These are phyloP conservation scores for Zygosaccharomyces bailii DNA, from an alignment of 805 yeast species.

Conservation along the genomic window DNA sequence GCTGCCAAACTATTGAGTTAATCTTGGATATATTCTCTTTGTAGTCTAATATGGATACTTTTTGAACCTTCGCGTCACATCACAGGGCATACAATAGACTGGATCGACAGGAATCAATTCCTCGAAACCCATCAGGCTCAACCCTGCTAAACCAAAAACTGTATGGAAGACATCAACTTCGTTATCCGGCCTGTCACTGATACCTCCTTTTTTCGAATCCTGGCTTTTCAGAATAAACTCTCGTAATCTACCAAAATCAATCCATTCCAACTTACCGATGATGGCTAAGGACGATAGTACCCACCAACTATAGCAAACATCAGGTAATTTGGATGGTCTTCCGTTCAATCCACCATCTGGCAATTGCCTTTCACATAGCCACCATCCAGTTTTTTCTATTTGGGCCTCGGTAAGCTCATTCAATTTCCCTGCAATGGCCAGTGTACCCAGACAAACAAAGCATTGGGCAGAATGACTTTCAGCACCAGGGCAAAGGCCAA, in stretches of 20 bases:
- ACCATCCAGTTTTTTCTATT: constrained; percentile 58
- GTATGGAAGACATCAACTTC: constrained; percentile 94
- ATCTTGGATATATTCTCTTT: too few species aligned
- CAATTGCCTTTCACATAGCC: constrained; percentile 91
- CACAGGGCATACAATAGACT: constrained; percentile 73
- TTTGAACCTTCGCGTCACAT: constrained; percentile 35
- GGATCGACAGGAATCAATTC: constrained; percentile 72
- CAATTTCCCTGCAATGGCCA: constrained; percentile 63
- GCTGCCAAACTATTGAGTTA: neutral
- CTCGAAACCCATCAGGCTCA: constrained; percentile 67
- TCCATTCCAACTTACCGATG: constrained; percentile 67
- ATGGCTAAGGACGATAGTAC: constrained; percentile 73
- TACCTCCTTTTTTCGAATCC: constrained; percentile 78
- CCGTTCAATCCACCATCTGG: constrained; percentile 90
- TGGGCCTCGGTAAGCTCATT: constrained; percentile 42
- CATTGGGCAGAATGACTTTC: constrained; percentile 94
- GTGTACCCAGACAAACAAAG: constrained; percentile 78
- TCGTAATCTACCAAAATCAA: constrained; percentile 59
- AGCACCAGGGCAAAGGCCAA: constrained; percentile 90
- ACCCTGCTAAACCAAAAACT: constrained; percentile 82
- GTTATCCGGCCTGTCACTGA: constrained; percentile 87
- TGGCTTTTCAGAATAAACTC: constrained; percentile 73
- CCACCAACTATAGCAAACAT: constrained; percentile 99
- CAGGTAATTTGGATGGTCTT: constrained; percentile 91
- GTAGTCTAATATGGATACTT: constrained; percentile 35